Evolutionary conservation across 768 basidiomycete genomes (phyloP).

Genomic region (Tulasnella sp.): DNA sequence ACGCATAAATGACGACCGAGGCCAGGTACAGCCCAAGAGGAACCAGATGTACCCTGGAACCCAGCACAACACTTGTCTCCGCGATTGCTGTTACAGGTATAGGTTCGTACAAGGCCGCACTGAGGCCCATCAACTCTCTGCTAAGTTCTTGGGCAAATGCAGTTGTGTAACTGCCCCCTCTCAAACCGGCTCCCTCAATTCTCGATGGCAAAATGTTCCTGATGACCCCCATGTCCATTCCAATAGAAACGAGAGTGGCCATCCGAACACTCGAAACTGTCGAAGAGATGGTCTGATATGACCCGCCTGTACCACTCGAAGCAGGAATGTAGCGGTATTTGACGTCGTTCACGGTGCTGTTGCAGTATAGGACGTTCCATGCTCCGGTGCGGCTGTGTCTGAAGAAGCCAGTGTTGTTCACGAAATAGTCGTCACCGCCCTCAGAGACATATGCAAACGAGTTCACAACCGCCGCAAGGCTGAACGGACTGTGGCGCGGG

Average conservation of each 20-base stretch:
- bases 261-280: not conserved
- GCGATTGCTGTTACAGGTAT: not conserved
- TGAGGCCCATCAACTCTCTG: not conserved
- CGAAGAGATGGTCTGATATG: not conserved
- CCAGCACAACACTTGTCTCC: not conserved
- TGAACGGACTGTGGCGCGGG: not conserved
- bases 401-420: constrained; percentile 5
- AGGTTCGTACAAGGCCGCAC: not conserved
- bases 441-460: not conserved
- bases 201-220: not conserved
- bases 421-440: not conserved
- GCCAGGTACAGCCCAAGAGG: not conserved
- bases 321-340: not conserved
- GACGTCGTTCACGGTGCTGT: not conserved
- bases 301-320: not conserved
- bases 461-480: not conserved
- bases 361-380: constrained; percentile 10
- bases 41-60: constrained; percentile 5
- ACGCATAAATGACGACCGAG: not conserved
- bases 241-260: not conserved
- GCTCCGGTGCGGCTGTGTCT: not conserved
- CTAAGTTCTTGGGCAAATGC: constrained; percentile 14
- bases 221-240: not conserved
- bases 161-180: not conserved
- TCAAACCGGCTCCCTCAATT: not conserved